Evolutionary conservation across 140 eudicot genomes (phyloP).

Genomic region (Anethum foeniculum): DNA sequence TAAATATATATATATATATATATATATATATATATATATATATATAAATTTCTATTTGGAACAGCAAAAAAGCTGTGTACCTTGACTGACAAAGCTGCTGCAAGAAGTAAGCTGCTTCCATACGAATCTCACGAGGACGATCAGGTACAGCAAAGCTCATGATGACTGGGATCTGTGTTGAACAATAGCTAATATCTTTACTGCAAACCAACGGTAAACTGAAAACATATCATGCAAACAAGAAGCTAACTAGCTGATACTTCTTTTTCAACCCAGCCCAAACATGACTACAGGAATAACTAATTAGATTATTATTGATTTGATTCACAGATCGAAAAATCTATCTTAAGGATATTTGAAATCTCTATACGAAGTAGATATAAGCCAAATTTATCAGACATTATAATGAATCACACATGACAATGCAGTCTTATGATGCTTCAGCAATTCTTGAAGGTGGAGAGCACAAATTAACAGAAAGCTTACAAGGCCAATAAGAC

Average conservation of each 20-base stretch:
- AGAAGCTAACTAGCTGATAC: slow-evolving; percentile 2
- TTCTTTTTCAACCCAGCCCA: not conserved
- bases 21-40: no score
- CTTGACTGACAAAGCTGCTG: slow-evolving; percentile 99
- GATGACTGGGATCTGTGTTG: slow-evolving; percentile 70
- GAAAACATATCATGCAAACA: not conserved
- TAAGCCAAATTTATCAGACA: not conserved
- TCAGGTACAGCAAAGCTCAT: slow-evolving; percentile 97
- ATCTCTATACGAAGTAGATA: not conserved
- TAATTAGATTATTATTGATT: not conserved
- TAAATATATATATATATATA: no score
- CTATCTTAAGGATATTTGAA: not conserved
- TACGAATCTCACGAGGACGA: slow-evolving; percentile 85
- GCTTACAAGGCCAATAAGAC: slow-evolving; percentile 95
- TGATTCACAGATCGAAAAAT: not conserved
- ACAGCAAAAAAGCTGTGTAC: slow-evolving; percentile 21
- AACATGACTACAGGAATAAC: not conserved
- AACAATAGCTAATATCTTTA: slow-evolving; percentile 13
- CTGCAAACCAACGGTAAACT: slow-evolving; percentile 3
- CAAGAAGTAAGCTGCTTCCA: slow-evolving; percentile 95
- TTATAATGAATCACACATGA: not conserved
- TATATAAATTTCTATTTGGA: not conserved
- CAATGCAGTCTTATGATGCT: not conserved
- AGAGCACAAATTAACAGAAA: not conserved
- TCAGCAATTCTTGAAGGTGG: slow-evolving; percentile 5